Evolutionary conservation across 805 yeast genomes (phyloP).

Genomic region (Brettanomyces bruxellensis): DNA sequence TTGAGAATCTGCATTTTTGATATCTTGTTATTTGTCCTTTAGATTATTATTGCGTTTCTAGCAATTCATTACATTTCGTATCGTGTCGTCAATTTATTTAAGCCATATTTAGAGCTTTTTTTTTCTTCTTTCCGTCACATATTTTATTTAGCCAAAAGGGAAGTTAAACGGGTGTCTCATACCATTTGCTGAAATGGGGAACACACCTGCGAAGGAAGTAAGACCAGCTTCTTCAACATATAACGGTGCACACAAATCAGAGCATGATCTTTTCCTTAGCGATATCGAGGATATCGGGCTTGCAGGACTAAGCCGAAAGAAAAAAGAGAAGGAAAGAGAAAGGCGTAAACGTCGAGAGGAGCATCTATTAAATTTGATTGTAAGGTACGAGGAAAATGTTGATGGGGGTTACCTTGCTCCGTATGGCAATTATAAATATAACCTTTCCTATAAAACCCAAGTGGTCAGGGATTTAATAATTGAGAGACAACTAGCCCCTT

Average conservation of each 20-base stretch:
- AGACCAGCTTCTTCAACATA: conserved; percentile 11
- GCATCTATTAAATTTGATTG: conserved; percentile 50
- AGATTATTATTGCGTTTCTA: too few relatives aligned
- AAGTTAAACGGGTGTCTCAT: neutral
- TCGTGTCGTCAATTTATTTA: too few relatives aligned
- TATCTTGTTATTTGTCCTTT: too few relatives aligned
- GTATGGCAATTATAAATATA: conserved; percentile 75
- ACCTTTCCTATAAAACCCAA: conserved; percentile 62
- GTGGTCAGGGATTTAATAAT: conserved; percentile 66
- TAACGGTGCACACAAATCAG: conserved; percentile 4
- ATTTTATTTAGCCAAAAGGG: too few relatives aligned
- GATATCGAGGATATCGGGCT: conserved; percentile 2
- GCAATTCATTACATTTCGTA: too few relatives aligned
- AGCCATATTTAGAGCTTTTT: too few relatives aligned
- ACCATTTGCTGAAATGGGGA: conserved; percentile 15
- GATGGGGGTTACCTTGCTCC: conserved; percentile 96
- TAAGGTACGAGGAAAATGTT: conserved; percentile 57
- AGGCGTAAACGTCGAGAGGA: conserved; percentile 42
- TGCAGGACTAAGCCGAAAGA: conserved; percentile 18
- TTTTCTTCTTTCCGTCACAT: too few relatives aligned
- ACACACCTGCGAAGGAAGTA: conserved; percentile 18
- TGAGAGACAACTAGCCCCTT: conserved; percentile 74
- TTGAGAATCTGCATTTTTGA: too few relatives aligned
- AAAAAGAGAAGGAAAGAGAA: conserved; percentile 40
- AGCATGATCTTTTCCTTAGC: conserved; percentile 12